phyloP scores from a whole-genome alignment of 148 eudicot species.

The Chenopodium suecicum region DNA sequence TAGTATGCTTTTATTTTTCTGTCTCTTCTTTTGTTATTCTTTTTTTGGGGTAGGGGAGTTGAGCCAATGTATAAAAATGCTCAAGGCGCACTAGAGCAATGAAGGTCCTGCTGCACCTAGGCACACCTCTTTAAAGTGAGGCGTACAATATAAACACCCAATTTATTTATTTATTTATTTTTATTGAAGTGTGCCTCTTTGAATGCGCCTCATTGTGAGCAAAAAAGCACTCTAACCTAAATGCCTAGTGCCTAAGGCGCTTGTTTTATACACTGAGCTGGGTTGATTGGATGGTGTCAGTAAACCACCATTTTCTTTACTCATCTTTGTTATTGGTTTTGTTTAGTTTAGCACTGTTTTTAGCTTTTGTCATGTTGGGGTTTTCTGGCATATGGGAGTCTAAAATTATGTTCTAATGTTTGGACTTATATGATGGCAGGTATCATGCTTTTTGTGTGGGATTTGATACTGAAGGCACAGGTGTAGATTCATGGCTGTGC shows the following conservation, averaged over 20 bases:
- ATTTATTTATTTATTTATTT: no score
- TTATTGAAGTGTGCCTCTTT: no score
- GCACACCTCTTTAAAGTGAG: no score
- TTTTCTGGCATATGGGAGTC: not conserved
- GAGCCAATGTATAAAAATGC: no score
- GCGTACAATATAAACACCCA: no score
- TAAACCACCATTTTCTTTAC: not conserved
- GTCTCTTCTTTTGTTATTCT: not conserved
- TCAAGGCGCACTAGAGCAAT: no score
- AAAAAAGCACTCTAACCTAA: no score
- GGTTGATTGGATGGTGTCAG: not conserved
- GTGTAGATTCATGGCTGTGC: conserved; percentile 85
- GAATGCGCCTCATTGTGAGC: no score
- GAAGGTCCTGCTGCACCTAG: no score
- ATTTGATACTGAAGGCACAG: conserved; percentile 80
- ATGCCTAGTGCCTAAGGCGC: no score
- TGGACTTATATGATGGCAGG: conserved; percentile 51
- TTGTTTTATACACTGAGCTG: not conserved
- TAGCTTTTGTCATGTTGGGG: no score
- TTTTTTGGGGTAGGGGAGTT: not conserved
- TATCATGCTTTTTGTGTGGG: conserved; percentile 97
- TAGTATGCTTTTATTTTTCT: not conserved
- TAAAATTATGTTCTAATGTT: conserved; percentile 19
- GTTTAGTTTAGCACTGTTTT: not conserved
- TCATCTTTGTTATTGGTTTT: not conserved